phyloP scores from a whole-genome alignment of 164 flowering plant genomes.

The Nelumbo lutea region DNA sequence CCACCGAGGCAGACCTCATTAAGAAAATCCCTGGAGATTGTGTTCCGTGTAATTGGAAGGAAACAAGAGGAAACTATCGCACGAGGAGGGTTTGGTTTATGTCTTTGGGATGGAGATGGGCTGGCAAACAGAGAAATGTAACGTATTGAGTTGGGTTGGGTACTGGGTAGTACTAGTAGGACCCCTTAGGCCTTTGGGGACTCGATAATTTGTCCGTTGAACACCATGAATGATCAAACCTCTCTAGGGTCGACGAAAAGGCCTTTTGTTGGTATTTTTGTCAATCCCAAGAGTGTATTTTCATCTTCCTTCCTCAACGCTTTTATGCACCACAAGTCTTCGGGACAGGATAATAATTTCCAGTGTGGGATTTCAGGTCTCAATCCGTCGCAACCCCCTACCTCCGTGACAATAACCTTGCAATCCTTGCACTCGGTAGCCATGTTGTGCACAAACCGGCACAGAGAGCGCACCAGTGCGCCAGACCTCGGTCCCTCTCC shows the following conservation, averaged over 20 bases:
- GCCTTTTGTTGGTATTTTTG: conserved; percentile 21
- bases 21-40: no score
- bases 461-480: conserved; percentile 32
- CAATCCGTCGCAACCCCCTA: conserved; percentile 36
- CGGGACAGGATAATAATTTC: conserved; percentile 52
- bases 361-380: conserved; percentile 51
- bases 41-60: no score
- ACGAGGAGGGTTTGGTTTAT: no score
- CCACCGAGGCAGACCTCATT: no score
- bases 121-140: no score
- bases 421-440: conserved; percentile 34
- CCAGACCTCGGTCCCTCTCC: conserved; percentile 44
- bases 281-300: conserved; percentile 15
- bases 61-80: no score
- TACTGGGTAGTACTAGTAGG: no score
- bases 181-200: no score
- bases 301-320: conserved; percentile 26
- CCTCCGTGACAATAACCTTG: conserved; percentile 46
- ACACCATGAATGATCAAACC: no score
- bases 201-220: no score
- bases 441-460: conserved; percentile 52
- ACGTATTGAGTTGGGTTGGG: no score
- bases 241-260: conserved; percentile 84
- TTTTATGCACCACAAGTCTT: conserved; percentile 73
- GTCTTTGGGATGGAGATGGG: no score